phyloP scores from a whole-genome alignment of 352 stramenopile species.

The Thraustotheca clavata region DNA sequence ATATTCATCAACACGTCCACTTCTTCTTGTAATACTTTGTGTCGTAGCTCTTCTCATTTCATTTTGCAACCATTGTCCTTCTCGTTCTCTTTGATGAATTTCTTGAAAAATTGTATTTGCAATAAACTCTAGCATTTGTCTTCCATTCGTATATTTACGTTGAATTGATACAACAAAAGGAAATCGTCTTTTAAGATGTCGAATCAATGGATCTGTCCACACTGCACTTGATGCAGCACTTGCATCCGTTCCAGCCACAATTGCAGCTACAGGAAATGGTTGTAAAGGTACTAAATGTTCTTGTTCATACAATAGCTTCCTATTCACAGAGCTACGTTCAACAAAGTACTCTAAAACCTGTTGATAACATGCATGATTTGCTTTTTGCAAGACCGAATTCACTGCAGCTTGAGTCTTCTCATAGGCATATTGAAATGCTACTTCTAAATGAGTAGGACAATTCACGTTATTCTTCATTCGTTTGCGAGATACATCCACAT shows the following conservation, averaged over 20 bases:
- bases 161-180: constrained; percentile 37
- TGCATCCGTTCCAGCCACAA: constrained; percentile 61
- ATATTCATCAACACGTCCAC: background rate
- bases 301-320: background rate
- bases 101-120: constrained; percentile 42
- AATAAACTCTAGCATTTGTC: constrained; percentile 58
- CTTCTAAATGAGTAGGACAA: constrained; percentile 24
- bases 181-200: constrained; percentile 61
- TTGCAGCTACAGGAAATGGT: constrained; percentile 43
- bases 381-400: constrained; percentile 46
- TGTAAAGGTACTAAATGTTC: constrained; percentile 35
- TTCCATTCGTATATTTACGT: constrained; percentile 43
- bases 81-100: constrained; percentile 25
- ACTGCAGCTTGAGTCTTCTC: constrained; percentile 45
- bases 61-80: constrained; percentile 46
- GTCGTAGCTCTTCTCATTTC: constrained; percentile 31
- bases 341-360: constrained; percentile 52
- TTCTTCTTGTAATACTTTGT: constrained; percentile 3
- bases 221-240: constrained; percentile 50
- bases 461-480: background rate
- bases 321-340: background rate
- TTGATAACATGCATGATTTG: constrained; percentile 60
- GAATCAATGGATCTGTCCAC: constrained; percentile 60
- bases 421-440: constrained; percentile 55
- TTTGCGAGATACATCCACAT: background rate